Percentiles rank a stretch among this genome's conserved stretches.
Evolutionary conservation across 2,329 filamentous ascomycete species (phyloP).

Genomic region (Rhinocladiella mackenziei): DNA sequence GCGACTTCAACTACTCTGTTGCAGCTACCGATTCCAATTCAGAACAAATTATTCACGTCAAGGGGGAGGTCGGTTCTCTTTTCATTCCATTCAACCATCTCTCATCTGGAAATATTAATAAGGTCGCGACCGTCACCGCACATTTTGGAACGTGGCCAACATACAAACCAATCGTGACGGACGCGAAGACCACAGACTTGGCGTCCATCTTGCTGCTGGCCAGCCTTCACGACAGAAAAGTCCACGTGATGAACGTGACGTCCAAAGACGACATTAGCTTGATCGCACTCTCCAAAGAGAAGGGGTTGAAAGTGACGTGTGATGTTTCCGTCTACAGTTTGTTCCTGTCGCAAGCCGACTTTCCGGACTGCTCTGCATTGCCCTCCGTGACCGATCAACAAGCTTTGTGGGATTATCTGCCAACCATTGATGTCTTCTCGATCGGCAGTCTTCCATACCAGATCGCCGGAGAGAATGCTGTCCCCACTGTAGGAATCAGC

Average conservation of each 20-base stretch:
- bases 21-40: constrained; percentile 69
- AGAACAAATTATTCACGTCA: constrained; percentile 68
- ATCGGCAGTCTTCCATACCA: constrained; percentile 75
- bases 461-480: constrained; percentile 57
- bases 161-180: constrained; percentile 75
- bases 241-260: constrained; percentile 77
- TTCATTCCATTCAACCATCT: constrained; percentile 80
- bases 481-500: constrained; percentile 63
- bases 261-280: constrained; percentile 74
- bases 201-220: constrained; percentile 75
- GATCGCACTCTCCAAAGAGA: constrained; percentile 73
- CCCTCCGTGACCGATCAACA: constrained; percentile 66
- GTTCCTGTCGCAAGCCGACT: constrained; percentile 69
- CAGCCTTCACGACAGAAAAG: constrained; percentile 71
- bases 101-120: constrained; percentile 71
- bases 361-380: constrained; percentile 62
- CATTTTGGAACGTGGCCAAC: constrained; percentile 75
- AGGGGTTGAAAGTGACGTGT: constrained; percentile 77
- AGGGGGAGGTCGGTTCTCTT: constrained; percentile 70
- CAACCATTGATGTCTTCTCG: constrained; percentile 73
- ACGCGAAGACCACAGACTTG: constrained; percentile 74
- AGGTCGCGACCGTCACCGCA: constrained; percentile 72
- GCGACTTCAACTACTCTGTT: constrained; percentile 77
- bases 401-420: constrained; percentile 69
- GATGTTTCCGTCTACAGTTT: constrained; percentile 77